Evolutionary conservation across 2,329 filamentous ascomycete genomes (phyloP), one percentile per base, ranked within the genome.

Genomic region (Fusarium avenaceum): DNA sequence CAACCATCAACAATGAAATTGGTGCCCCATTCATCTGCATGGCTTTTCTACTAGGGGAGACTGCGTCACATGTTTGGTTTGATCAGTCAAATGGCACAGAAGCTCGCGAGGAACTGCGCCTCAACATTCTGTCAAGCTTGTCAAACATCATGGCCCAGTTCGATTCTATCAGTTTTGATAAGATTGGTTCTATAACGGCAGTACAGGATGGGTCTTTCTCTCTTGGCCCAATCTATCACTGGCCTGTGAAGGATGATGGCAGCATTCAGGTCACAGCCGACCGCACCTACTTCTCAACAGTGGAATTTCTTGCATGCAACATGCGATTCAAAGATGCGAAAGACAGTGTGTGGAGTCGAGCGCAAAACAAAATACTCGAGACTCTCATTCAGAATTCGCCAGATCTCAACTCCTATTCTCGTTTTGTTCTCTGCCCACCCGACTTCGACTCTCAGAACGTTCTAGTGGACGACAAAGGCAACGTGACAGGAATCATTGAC

Each of bases 371-470:
- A 15, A 10, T 62, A 30, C 9, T 47, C 0, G 32, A 39, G 5
- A 28, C 38, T 2, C 0, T 62, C 24, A 14, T 62, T 22, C 26
- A 26, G 4, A 30, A 26, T 38, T 3, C 20, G 0, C 38, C 44
- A 28, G 0, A 38, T 20, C 40, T 61, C 26, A 35, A 2, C 7
- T 54, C 0, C 6, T 17, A 45, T 9, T 46, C 42, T 19, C 39
- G 0, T 0, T 62, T 62, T 48, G 35, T 54, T 39, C 32, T 60
- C 2, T 32, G 32, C 14, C 47, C 43, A 0, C 56, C 47, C 0
- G 47, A 63, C 4, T 61, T 63, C n/a, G 56, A 63, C 30, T 63
- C 56, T 0, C 44, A 58, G 17, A 61, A 54, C 0, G 4, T 63
- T 17, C 56, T 61, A 2, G 56, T 63, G 0, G 43, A 47, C 0